Evolutionary conservation across 2,329 filamentous ascomycete species (phyloP), one percentile per base, ranked within the genome.

Genomic region (Diaporthe vaccinii): DNA sequence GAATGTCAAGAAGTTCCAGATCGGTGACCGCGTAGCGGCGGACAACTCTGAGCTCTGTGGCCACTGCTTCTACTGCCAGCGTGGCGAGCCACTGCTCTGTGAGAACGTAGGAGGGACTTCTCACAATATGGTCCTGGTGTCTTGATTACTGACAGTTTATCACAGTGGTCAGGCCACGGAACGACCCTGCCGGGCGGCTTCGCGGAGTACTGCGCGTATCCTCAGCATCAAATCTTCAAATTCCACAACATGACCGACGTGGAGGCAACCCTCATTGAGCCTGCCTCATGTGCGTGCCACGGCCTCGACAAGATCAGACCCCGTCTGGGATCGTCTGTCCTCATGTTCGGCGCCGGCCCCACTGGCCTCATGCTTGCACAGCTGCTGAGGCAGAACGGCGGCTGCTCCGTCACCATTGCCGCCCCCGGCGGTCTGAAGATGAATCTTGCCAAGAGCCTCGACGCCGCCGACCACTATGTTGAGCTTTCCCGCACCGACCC

Each of bases 21-120:
- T 93, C 73, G 91, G 91, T 73, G 91, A 93, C 79, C 89, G 91
- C 62, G 91, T 94, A 46, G 90, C 89, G 74, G 91, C 89, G 49
- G 90, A 91, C 79, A 91, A 92, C 82, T 89, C 90, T 22, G 90
- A 94, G 82, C 89, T 93, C 58, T 94, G 93, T 83, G 90, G 90
- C 67, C 89, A 92, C 83, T 94, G 93, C 85, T 93, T 93, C 87
- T 93, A 94, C 86, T 94, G 93, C 85, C 90, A 91, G 78, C 90
- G 91, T 74, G 92, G 92, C 71, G 88, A 94, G 81, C 87, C 90
- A 41, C 84, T 94, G 62, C 89, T 94, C 74, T 95, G 93, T 82
- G 92, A 93, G 83, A 88, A 93, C 78, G 82, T 84, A 73, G 74
- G 82, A 76, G 15, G 39, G n/a, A 31, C 4, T 22, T 53, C 8